phyloP scores from a whole-genome alignment of 1,284 basidiomycete genomes.

The Apiotrichum gracile region DNA sequence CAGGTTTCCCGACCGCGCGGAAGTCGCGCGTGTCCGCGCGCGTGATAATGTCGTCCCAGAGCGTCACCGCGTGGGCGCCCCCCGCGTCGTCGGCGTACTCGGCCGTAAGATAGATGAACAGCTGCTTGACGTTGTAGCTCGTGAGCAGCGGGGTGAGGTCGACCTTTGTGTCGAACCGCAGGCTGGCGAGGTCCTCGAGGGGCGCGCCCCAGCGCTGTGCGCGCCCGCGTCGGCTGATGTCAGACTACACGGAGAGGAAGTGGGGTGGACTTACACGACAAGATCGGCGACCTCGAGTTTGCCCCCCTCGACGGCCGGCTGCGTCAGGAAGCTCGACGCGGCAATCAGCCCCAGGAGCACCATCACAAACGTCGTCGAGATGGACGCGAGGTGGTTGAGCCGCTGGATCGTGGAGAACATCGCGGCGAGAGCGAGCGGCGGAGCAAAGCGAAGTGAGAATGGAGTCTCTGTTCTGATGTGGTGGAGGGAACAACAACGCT shows the following conservation, averaged over 20 bases:
- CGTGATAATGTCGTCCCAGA: slow-evolving; percentile 48
- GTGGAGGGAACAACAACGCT: too few species aligned
- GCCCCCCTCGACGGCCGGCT: slow-evolving; percentile 32
- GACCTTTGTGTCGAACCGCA: slow-evolving; percentile 44
- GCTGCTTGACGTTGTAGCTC: slow-evolving; percentile 49
- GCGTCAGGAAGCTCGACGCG: slow-evolving; percentile 33
- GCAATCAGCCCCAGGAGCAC: slow-evolving; percentile 45
- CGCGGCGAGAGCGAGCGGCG: slow-evolving; percentile 2
- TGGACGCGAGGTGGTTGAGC: slow-evolving; percentile 43
- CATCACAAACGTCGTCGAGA: slow-evolving; percentile 45
- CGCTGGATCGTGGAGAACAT: slow-evolving; percentile 47
- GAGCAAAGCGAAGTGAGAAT: background rate
- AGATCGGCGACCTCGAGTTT: slow-evolving; percentile 40
- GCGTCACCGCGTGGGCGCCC: slow-evolving; percentile 40
- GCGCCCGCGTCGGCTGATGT: slow-evolving; percentile 32
- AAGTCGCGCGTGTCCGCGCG: slow-evolving; percentile 35
- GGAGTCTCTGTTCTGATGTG: background rate
- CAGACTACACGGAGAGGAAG: background rate
- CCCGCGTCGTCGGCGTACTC: slow-evolving; percentile 29
- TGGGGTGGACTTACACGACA: slow-evolving; percentile 34
- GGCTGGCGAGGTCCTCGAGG: slow-evolving; percentile 41
- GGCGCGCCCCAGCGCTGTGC: slow-evolving; percentile 32
- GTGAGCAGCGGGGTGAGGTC: slow-evolving; percentile 45
- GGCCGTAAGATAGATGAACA: slow-evolving; percentile 47
- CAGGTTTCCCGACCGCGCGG: slow-evolving; percentile 26